Percentiles rank a stretch among this genome's conserved stretches.
These are phyloP conservation scores for Bauhinia variegata DNA, from an alignment of 306 rosid species.

Conservation along the genomic window DNA sequence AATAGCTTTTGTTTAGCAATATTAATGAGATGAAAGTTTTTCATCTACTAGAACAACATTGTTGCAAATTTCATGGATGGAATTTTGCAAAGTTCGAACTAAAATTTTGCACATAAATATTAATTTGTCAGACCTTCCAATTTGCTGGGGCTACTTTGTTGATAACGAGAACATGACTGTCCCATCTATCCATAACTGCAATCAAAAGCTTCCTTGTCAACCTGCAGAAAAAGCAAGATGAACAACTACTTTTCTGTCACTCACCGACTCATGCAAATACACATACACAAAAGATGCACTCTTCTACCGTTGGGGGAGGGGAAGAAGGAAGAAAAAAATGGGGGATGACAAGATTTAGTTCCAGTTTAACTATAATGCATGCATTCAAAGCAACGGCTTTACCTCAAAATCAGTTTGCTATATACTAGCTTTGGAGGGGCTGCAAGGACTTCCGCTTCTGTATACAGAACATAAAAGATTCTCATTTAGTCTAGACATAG, in stretches of 20 bases:
- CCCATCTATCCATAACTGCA: conserved; percentile 87
- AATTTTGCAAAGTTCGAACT: conserved; percentile 11
- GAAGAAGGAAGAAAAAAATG: not conserved
- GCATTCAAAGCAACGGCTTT: conserved; percentile 32
- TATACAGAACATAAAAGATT: conserved; percentile 39
- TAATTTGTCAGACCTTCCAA: conserved; percentile 73
- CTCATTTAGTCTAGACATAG: conserved; percentile 26
- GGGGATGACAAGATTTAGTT: conserved; percentile 33
- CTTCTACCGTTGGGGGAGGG: not conserved
- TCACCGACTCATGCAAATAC: not conserved
- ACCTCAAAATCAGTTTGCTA: conserved; percentile 86
- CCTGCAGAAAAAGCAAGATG: conserved; percentile 49
- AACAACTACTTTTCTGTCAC: conserved; percentile 22
- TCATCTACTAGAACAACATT: not conserved
- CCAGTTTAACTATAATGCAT: conserved; percentile 7
- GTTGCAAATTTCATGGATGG: conserved; percentile 27
- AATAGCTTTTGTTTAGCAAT: no score
- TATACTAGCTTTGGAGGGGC: conserved; percentile 96
- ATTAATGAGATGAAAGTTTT: no score
- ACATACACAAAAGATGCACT: conserved; percentile 9
- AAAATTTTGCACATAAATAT: conserved; percentile 21
- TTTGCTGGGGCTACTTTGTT: conserved; percentile 73
- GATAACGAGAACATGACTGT: conserved; percentile 61
- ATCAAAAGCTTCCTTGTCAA: conserved; percentile 81
- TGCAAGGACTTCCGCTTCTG: conserved; percentile 84